Evolutionary conservation across 306 rosid genomes (phyloP), one percentile per base, ranked within the genome.

Genomic region (Gynostemma pentaphyllum): DNA sequence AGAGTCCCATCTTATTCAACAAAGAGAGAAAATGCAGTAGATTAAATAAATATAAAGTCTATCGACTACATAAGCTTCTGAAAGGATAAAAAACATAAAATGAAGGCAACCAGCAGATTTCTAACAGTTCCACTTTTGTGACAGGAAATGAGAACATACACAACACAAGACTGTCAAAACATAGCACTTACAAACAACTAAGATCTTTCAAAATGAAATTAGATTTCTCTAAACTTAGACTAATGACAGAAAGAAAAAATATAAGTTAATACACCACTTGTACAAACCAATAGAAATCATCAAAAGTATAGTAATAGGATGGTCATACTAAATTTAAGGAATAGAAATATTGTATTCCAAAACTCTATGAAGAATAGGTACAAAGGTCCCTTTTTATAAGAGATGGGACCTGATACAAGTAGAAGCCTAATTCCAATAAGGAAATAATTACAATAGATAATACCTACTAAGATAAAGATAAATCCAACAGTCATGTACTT

Each of bases 251-350:
- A 26, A 56, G 8, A 55, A 12, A 56, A 9, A 56, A 34, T 15
- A 57, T 9, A 18, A n/a, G n/a, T 19, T 39, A 40, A 7, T 13
- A 61, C 37, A 32, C 13, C 34, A 61, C 22, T 22, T 13, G 42
- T 40, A 61, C n/a, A 41, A 45, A 9, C 34, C 34, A 39, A 60
- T 5, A 39, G 40, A 7, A 30, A 10, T 41, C 16, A 16, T 16
- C 59, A 34, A 60, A 70, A 19, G 15, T 44, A 39, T n/a, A 52
- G 46, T 9, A 51, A 66, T 51, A 71, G 30, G 50, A 70, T 69
- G 60, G 26, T 32, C 36, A 66, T 62, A 74, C n/a, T n/a, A n/a
- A n/a, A n/a, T n/a, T n/a, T n/a, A n/a, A n/a, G n/a, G n/a, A n/a
- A n/a, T n/a, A n/a, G n/a, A n/a, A n/a, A n/a, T n/a, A n/a, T n/a